Base-by-base conservation (phyloP, 1,139 yeast genomes). In the Geotrichum europaeum region DNA sequence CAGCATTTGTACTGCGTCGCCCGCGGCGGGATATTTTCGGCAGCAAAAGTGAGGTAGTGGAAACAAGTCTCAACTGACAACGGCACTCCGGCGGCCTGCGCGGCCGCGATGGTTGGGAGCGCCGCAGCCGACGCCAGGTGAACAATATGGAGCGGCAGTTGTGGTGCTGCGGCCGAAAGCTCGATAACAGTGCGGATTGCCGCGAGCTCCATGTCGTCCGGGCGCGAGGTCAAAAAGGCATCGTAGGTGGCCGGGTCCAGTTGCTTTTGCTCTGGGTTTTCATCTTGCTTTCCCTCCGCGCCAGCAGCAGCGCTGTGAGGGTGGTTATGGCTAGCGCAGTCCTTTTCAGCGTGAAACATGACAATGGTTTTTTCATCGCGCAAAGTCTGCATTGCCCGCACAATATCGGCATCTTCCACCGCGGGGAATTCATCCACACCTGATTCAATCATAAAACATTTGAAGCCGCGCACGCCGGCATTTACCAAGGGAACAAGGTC, bases 341-440 rank as follows among this genome's bases (percentile, higher is more conserved):
- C 57, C 15, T 49, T 49, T 72, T 91, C 97, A 1, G 97, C 97
- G 70, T 91, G 97, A 77, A 91, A 91, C 95, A 91, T 86, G 67
- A 90, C 79, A 68, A 89, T 74, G 0, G 97, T 87, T 34, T 83
- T 81, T 59, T 81, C 75, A 20, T 82, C 86, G 60, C 83, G 77
- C 1, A 90, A 86, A 20, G 72, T 76, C 53, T 79, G 73, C 81
- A 91, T 81, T 6, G 96, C 96, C 25, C 77, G 72, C 56, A 80
- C 75, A 58, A 91, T 86, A 68, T 88, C 85, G 6, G 72, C 71
- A 7, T 85, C 80, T 53, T 79, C 79, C 55, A 91, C 86, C 60
- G 87, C 89, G 1, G 97, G 97, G 73, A 91, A 91, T 72, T 91
- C 97, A 62, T 89, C 96, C 12, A 91, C 97, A 25, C 97, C 97